phyloP scores from a whole-genome alignment of 1,284 basidiomycete species.

The Heterobasidion occidentale region DNA sequence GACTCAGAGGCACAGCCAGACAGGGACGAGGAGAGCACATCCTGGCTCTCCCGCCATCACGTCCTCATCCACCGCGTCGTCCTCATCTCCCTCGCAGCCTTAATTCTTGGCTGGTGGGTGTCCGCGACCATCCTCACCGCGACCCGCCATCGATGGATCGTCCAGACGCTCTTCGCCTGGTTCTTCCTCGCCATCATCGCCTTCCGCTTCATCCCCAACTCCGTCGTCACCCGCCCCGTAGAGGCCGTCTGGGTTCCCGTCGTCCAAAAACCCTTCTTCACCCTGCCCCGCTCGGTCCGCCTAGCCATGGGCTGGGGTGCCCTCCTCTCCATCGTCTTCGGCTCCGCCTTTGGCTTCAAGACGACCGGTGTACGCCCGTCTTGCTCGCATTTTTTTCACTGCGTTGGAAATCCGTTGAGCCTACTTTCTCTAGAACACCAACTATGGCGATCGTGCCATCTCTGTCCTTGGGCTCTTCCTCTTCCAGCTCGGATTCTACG shows the following conservation, averaged over 20 bases:
- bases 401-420: neutral
- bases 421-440: constrained; percentile 39
- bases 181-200: constrained; percentile 69
- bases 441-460: constrained; percentile 72
- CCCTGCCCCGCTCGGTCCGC: constrained; percentile 48
- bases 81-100: constrained; percentile 40
- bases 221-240: constrained; percentile 58
- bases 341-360: constrained; percentile 75
- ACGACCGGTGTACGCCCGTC: constrained; percentile 41
- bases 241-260: constrained; percentile 56
- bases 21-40: constrained; percentile 10
- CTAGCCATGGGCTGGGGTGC: constrained; percentile 66
- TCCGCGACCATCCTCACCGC: constrained; percentile 56
- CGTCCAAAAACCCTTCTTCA: constrained; percentile 63
- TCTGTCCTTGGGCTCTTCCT: constrained; percentile 73
- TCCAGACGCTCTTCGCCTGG: constrained; percentile 77
- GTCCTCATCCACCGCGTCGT: constrained; percentile 31
- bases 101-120: constrained; percentile 80
- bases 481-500: constrained; percentile 70
- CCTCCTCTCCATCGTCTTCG: constrained; percentile 69
- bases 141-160: constrained; percentile 74
- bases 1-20: constrained; percentile 16
- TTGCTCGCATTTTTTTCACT: constrained; percentile 4
- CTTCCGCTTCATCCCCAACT: constrained; percentile 72
- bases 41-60: constrained; percentile 11